These are phyloP conservation scores for Triticum timopheevii DNA, from an alignment of 176 grass and related monocot species.

Conservation along the genomic window DNA sequence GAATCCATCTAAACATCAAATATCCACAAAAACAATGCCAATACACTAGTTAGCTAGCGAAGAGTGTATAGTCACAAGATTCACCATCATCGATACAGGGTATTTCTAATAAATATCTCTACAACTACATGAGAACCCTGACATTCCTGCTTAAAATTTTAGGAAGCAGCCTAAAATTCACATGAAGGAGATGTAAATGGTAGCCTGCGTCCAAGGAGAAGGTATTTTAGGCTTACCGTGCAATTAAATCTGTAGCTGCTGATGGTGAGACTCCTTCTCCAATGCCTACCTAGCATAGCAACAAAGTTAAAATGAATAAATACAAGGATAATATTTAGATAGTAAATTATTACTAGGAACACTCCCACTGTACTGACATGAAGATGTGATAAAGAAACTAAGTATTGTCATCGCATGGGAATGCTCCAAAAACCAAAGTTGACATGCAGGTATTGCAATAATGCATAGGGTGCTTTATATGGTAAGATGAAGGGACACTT, in stretches of 20 bases:
- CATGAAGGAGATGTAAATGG: background rate
- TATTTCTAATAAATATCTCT: conserved; percentile 12
- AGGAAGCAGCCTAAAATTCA: background rate
- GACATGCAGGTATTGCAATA: conserved; percentile 3
- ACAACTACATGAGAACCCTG: conserved; percentile 7
- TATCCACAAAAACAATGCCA: background rate
- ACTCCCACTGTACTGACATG: background rate
- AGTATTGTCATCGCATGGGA: background rate
- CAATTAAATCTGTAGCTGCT: conserved; percentile 97
- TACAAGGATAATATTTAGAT: conserved; percentile 11
- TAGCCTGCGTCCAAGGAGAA: background rate
- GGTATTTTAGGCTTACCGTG: conserved; percentile 50
- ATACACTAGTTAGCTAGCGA: background rate
- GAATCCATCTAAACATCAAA: background rate
- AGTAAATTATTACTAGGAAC: background rate
- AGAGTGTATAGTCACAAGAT: conserved; percentile 20
- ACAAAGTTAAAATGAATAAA: conserved; percentile 28
- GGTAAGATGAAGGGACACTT: background rate
- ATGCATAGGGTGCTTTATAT: conserved; percentile 3
- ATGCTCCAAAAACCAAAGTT: conserved; percentile 19
- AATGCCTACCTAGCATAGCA: conserved; percentile 77
- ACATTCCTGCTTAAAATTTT: background rate
- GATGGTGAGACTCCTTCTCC: conserved; percentile 99
- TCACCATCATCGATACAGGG: background rate
- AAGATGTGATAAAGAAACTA: conserved; percentile 8